A percentile compares a stretch with the other conserved stretches of the same genome.
Conservation (phyloP, 768 basidiomycete genomes). For the Favolaschia claudopus region DNA sequence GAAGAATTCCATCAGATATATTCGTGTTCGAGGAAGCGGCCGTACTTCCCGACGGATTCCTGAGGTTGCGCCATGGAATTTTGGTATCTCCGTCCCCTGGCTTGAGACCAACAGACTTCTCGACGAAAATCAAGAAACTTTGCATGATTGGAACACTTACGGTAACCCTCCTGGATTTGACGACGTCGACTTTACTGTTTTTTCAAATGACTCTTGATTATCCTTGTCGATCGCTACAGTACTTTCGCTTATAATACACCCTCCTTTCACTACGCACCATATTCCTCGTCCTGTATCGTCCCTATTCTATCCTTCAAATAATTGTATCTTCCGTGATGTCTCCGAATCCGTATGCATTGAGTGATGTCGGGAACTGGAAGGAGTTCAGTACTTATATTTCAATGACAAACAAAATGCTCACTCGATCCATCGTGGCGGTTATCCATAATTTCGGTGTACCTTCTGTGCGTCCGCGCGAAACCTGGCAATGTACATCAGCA, state of each 20-base stretch:
- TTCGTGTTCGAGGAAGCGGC: too few species aligned
- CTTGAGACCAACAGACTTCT: neutral
- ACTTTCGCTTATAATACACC: neutral
- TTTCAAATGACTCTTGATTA: too few species aligned
- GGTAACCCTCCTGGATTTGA: neutral
- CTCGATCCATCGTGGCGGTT: slow-evolving; percentile 24
- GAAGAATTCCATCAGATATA: too few species aligned
- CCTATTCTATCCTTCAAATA: neutral
- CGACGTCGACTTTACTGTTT: neutral
- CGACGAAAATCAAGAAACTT: neutral
- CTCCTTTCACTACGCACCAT: neutral
- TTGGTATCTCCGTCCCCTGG: neutral
- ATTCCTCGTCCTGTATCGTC: too few species aligned
- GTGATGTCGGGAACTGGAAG: neutral
- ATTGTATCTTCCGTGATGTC: neutral
- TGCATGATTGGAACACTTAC: neutral
- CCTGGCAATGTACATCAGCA: slow-evolving; percentile 20
- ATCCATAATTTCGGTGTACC: slow-evolving; percentile 24
- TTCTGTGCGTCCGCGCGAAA: slow-evolving; percentile 16
- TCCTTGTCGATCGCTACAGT: too few species aligned
- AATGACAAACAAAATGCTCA: neutral
- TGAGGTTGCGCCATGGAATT: neutral
- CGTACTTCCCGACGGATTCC: neutral
- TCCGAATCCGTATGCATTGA: neutral
- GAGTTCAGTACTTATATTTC: neutral